Conservation (phyloP, 208 protist species). For the Crithidia expoeki region DNA sequence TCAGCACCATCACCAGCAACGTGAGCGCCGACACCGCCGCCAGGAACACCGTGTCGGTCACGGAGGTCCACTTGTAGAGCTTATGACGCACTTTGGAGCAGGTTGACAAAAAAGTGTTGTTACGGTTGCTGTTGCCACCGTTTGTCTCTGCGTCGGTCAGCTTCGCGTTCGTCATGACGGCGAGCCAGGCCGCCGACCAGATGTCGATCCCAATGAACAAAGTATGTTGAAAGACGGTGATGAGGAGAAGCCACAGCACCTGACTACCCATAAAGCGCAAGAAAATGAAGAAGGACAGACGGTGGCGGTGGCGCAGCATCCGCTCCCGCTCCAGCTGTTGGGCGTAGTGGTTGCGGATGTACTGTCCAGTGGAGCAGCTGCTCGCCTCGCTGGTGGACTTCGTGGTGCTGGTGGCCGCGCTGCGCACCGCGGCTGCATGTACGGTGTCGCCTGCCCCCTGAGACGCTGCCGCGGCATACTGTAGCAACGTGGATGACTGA, state of each 20-base stretch:
- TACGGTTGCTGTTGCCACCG: neutral
- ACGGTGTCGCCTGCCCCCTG: neutral
- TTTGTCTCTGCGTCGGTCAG: neutral
- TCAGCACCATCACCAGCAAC: constrained; percentile 40
- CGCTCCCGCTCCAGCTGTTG: constrained; percentile 31
- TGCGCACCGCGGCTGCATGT: neutral
- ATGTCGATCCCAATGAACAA: constrained; percentile 47
- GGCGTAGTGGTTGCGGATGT: constrained; percentile 27
- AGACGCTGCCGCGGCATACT: neutral
- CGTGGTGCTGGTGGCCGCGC: neutral
- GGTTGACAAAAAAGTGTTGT: neutral
- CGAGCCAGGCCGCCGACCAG: constrained; percentile 33
- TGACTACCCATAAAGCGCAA: constrained; percentile 53
- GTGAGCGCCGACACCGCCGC: constrained; percentile 24
- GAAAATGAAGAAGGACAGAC: constrained; percentile 31
- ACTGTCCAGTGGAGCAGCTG: constrained; percentile 23
- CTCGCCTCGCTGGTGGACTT: constrained; percentile 12
- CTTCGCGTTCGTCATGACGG: constrained; percentile 24
- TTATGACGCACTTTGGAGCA: constrained; percentile 6
- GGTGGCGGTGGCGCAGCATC: constrained; percentile 28
- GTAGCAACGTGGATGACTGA: constrained; percentile 5
- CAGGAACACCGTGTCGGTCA: constrained; percentile 30
- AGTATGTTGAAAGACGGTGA: constrained; percentile 41
- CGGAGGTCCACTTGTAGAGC: constrained; percentile 10
- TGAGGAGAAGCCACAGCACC: constrained; percentile 51